A percentile compares a stretch with the other conserved stretches of the same genome.
Conservation (phyloP, 768 basidiomycete genomes). For the Termitomyces sp. region DNA sequence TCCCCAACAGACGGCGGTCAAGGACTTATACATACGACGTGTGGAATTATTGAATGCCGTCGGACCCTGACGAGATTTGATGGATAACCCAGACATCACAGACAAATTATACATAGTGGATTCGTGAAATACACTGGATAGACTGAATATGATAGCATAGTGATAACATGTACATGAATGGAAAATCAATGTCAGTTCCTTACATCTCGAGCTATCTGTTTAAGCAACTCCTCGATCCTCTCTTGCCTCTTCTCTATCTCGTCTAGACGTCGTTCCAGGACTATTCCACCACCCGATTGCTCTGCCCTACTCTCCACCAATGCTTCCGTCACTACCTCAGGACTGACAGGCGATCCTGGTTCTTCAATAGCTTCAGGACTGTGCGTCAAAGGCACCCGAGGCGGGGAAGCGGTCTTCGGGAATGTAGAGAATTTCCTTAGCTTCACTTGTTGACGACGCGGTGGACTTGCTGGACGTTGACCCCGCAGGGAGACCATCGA, state of each 20-base stretch:
- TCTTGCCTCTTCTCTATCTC: conserved; percentile 39
- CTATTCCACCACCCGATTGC: background rate
- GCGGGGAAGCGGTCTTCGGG: conserved; percentile 14
- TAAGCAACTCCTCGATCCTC: conserved; percentile 40
- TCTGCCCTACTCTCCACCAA: conserved; percentile 12
- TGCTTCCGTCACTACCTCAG: conserved; percentile 18
- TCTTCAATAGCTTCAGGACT: conserved; percentile 14
- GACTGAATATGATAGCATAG: background rate
- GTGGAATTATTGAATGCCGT: conserved; percentile 1
- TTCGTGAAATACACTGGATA: background rate
- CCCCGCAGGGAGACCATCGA: conserved; percentile 24
- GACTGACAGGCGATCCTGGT: conserved; percentile 13
- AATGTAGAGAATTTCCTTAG: conserved; percentile 19
- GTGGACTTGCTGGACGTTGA: conserved; percentile 11
- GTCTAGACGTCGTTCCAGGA: conserved; percentile 19
- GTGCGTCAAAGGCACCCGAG: conserved; percentile 8
- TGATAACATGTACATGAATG: background rate
- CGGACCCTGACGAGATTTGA: background rate
- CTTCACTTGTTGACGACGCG: conserved; percentile 13
- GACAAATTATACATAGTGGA: background rate
- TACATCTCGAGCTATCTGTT: conserved; percentile 27
- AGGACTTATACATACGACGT: background rate
- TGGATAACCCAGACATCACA: background rate
- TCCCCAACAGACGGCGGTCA: background rate
- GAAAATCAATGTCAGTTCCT: background rate